A percentile compares a stretch with the other conserved stretches of the same genome.
Conservation (phyloP, 495 filamentous ascomycete genomes). For the Amphirosellinia nigrospora region DNA sequence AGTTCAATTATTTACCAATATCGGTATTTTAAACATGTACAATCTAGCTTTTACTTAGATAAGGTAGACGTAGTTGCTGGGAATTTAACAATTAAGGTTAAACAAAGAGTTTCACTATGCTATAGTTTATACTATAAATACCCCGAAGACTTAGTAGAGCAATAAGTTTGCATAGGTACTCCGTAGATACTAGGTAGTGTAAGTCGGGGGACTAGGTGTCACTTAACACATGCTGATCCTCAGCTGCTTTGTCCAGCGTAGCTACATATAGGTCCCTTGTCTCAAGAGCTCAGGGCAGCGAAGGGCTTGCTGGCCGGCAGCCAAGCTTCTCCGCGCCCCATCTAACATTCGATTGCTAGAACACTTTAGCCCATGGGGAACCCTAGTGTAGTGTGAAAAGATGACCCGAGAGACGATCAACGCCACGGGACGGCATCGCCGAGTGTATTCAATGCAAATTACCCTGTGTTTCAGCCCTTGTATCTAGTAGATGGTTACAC, state of each 20-base stretch:
- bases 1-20: not conserved
- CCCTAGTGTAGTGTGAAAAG: not conserved
- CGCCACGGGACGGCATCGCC: conserved; percentile 4
- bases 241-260: not conserved
- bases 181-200: too few relatives aligned
- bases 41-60: conserved; percentile 18
- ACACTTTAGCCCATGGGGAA: not conserved
- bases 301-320: not conserved
- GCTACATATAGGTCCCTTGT: not conserved
- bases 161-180: too few relatives aligned
- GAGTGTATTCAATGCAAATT: not conserved
- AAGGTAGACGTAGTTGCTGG: conserved; percentile 5
- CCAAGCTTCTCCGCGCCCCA: conserved; percentile 18
- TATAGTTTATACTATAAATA: too few relatives aligned
- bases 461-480: not conserved
- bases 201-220: too few relatives aligned
- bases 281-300: not conserved
- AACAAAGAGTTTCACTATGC: too few relatives aligned
- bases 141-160: too few relatives aligned
- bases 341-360: not conserved
- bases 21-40: conserved; percentile 7
- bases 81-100: not conserved
- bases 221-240: not conserved
- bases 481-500: not conserved
- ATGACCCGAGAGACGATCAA: not conserved